Percentiles rank a stretch among this genome's conserved stretches.
Conservation (phyloP, 2,329 filamentous ascomycete species). For the Alternaria burnsii region DNA sequence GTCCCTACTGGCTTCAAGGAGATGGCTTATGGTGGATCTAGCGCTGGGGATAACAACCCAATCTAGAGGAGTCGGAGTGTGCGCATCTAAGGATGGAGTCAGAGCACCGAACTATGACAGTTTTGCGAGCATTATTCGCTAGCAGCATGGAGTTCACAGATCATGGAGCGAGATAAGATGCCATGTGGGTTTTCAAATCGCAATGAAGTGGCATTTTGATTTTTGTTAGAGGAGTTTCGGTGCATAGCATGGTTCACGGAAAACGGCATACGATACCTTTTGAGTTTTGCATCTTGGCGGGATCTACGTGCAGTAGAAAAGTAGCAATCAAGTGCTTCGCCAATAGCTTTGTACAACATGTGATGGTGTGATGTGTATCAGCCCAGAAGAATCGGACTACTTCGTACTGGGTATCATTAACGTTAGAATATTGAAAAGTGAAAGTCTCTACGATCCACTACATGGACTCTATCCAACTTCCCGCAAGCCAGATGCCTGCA, state of each 20-base stretch:
- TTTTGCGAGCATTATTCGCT: neutral
- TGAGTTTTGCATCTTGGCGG: neutral
- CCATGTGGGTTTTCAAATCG: neutral
- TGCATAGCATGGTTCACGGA: slow-evolving; percentile 4
- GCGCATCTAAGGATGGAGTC: too few species aligned
- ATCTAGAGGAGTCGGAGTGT: neutral
- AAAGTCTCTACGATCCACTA: slow-evolving; percentile 6
- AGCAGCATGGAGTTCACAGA: neutral
- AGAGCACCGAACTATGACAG: neutral
- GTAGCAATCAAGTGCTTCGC: neutral
- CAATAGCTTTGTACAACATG: neutral
- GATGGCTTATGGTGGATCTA: slow-evolving; percentile 52
- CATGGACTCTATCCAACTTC: slow-evolving; percentile 50
- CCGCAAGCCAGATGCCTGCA: slow-evolving; percentile 52
- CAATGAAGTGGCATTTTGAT: neutral
- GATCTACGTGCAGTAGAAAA: neutral
- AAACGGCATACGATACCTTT: slow-evolving; percentile 15
- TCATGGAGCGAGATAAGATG: neutral
- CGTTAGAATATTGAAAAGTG: neutral
- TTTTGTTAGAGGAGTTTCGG: slow-evolving; percentile 3
- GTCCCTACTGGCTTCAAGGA: slow-evolving; percentile 69
- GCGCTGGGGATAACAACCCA: neutral
- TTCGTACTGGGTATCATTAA: slow-evolving; percentile 16
- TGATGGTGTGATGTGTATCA: neutral
- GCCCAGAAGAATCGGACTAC: neutral